Evolutionary conservation across 441 rosid species (phyloP).

Genomic region (Mallotus repandus): DNA sequence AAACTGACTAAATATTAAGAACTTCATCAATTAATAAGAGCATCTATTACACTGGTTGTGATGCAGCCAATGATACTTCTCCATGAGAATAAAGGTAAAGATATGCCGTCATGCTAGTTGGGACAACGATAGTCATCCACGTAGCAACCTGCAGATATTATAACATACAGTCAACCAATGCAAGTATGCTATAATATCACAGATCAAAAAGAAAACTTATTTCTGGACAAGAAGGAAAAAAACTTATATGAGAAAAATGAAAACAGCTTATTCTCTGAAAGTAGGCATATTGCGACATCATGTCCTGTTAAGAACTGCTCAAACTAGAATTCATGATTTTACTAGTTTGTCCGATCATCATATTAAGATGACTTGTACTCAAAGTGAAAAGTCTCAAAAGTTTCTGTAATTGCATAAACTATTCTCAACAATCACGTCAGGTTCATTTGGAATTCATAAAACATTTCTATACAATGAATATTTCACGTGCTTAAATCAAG

Average conservation of each 20-base stretch:
- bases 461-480: background rate
- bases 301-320: background rate
- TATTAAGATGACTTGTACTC: too few species aligned
- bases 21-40: constrained; percentile 34
- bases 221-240: constrained; percentile 6
- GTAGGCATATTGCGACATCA: background rate
- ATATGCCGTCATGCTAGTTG: constrained; percentile 93
- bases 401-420: background rate
- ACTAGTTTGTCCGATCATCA: background rate
- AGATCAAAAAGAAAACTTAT: background rate
- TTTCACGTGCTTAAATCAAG: background rate
- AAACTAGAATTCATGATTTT: background rate
- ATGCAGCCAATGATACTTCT: constrained; percentile 92
- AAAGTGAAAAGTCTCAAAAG: background rate
- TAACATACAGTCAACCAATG: constrained; percentile 17
- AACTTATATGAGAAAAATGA: background rate
- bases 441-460: background rate
- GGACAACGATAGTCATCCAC: constrained; percentile 90
- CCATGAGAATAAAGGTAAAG: constrained; percentile 94
- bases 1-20: constrained; percentile 2
- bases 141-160: constrained; percentile 68
- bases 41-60: constrained; percentile 99
- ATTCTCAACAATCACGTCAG: background rate
- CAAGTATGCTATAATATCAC: background rate
- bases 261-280: background rate